A percentile compares a stretch with the other conserved stretches of the same genome.
These are phyloP conservation scores for Garcia nutans DNA, from an alignment of 345 rosid genomes.

Conservation along the genomic window DNA sequence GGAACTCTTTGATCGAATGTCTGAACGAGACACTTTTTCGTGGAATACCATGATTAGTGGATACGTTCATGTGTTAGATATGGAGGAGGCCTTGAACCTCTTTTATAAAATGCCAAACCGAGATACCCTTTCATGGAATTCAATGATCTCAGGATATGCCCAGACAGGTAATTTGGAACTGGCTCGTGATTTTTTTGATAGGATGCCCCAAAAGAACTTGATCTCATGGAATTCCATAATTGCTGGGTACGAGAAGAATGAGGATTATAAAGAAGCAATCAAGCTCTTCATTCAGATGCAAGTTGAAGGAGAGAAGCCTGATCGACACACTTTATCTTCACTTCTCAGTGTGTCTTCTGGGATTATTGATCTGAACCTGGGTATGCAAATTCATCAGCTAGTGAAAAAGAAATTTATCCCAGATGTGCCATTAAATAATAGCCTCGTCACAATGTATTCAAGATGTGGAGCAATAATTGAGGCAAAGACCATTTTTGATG, in stretches of 20 bases:
- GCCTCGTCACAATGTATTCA: slow-evolving; percentile 70
- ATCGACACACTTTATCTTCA: slow-evolving; percentile 69
- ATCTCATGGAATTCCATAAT: slow-evolving; percentile 77
- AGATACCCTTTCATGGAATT: slow-evolving; percentile 57
- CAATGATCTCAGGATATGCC: slow-evolving; percentile 60
- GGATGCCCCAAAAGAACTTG: slow-evolving; percentile 49
- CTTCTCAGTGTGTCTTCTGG: slow-evolving; percentile 55
- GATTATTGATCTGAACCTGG: slow-evolving; percentile 57
- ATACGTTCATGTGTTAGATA: slow-evolving; percentile 41
- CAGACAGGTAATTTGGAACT: slow-evolving; percentile 42
- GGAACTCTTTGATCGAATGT: slow-evolving; percentile 58
- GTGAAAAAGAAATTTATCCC: slow-evolving; percentile 49
- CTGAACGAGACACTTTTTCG: slow-evolving; percentile 53
- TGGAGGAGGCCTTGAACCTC: slow-evolving; percentile 58
- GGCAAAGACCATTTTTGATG: slow-evolving; percentile 49
- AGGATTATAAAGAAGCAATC: slow-evolving; percentile 50
- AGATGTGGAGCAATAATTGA: slow-evolving; percentile 60
- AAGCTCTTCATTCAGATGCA: slow-evolving; percentile 55
- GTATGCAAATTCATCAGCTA: slow-evolving; percentile 69
- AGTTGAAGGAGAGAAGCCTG: slow-evolving; percentile 58
- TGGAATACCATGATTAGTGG: slow-evolving; percentile 84
- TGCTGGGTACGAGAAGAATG: slow-evolving; percentile 59
- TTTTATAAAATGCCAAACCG: slow-evolving; percentile 55
- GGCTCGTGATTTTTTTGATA: slow-evolving; percentile 49
- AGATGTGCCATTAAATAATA: slow-evolving; percentile 54